These are phyloP conservation scores for Cyberlindnera meyerae DNA, from an alignment of 805 yeast species.

Conservation along the genomic window DNA sequence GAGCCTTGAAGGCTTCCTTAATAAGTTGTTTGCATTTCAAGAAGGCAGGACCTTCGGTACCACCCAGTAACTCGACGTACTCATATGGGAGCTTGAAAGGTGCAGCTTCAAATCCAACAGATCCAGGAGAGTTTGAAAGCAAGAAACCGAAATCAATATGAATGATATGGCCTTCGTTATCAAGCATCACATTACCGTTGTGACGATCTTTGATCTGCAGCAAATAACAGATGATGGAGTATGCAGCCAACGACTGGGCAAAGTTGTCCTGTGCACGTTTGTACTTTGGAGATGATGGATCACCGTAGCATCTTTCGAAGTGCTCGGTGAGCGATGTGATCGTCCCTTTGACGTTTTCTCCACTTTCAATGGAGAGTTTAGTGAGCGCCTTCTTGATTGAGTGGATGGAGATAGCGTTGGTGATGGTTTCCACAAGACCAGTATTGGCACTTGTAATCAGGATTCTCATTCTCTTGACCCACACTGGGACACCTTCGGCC, in stretches of 20 bases:
- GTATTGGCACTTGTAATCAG: conserved; percentile 85
- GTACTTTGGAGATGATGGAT: conserved; percentile 46
- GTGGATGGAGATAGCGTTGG: conserved; percentile 89
- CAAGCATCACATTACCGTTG: conserved; percentile 96
- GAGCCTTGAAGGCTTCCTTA: conserved; percentile 66
- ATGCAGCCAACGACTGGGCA: conserved; percentile 82
- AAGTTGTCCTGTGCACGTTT: conserved; percentile 80
- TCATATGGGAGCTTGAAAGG: conserved; percentile 92
- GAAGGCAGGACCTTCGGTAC: conserved; percentile 58
- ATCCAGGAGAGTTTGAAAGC: conserved; percentile 92
- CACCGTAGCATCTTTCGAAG: conserved; percentile 72
- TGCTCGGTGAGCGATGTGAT: conserved; percentile 76
- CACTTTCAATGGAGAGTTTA: conserved; percentile 59
- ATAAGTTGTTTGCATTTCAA: conserved; percentile 55
- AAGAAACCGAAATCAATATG: conserved; percentile 95
- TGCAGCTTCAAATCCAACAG: conserved; percentile 96
- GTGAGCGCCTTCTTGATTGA: conserved; percentile 92
- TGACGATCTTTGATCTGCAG: conserved; percentile 94
- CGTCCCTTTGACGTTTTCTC: conserved; percentile 64
- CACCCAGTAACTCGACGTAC: conserved; percentile 85
- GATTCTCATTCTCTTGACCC: conserved; percentile 94
- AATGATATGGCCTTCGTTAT: conserved; percentile 89
- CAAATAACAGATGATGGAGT: conserved; percentile 84
- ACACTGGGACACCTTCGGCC: conserved; percentile 58
- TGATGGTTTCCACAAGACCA: conserved; percentile 93